Conservation (phyloP, 139 green algal species). For the Micractinium conductrix region DNA sequence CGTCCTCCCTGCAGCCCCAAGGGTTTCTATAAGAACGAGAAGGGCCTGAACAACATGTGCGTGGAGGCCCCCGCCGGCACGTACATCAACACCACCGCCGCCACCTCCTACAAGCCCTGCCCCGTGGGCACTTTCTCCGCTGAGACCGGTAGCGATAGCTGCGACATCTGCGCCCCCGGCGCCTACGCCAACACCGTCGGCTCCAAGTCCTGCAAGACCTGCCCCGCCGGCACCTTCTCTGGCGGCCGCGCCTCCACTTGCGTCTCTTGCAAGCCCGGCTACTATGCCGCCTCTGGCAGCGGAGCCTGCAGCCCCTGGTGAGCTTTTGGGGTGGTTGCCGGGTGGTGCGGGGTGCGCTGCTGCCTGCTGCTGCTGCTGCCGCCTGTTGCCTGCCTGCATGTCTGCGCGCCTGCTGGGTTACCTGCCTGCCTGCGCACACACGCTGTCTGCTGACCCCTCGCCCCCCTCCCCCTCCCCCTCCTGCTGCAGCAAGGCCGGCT, state of each 20-base stretch:
- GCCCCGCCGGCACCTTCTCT: constrained; percentile 17
- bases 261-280: not conserved
- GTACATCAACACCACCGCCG: not conserved
- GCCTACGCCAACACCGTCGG: constrained; percentile 22
- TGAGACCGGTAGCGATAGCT: not conserved
- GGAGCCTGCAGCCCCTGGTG: not conserved
- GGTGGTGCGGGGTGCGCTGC: not conserved
- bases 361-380: no score
- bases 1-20: not conserved
- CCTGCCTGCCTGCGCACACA: no score
- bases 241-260: not conserved
- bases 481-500: constrained; percentile 15
- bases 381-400: no score
- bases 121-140: not conserved
- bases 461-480: not conserved
- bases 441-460: not conserved
- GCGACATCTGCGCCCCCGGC: constrained; percentile 14
- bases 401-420: no score
- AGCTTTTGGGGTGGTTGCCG: not conserved
- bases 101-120: not conserved
- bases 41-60: not conserved
- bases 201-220: constrained; percentile 21
- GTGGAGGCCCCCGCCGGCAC: not conserved
- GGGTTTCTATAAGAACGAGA: constrained; percentile 1
- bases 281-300: not conserved